Conservation (phyloP, 352 stramenopile species). For the Phytophthora sansomeana region DNA sequence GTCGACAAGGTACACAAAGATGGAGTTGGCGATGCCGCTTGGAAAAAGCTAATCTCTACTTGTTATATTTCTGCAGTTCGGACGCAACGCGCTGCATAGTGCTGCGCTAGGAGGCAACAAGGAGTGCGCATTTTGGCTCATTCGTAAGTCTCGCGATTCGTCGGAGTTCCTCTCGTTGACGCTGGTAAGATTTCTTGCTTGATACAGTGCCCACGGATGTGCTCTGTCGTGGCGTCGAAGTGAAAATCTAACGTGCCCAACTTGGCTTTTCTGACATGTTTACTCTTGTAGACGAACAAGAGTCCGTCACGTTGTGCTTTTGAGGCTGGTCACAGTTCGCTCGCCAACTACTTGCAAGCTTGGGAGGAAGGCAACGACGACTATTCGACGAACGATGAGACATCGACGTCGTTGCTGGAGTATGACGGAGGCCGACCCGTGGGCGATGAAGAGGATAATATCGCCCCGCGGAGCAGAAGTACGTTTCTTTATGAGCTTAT, state of each 20-base stretch:
- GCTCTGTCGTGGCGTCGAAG: slow-evolving; percentile 16
- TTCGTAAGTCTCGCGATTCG: slow-evolving; percentile 71
- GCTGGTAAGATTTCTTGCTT: slow-evolving; percentile 46
- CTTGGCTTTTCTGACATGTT: slow-evolving; percentile 16
- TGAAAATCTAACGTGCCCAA: neutral
- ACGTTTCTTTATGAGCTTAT: slow-evolving; percentile 5
- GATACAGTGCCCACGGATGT: slow-evolving; percentile 8
- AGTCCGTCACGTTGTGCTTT: slow-evolving; percentile 89
- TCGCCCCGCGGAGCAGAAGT: slow-evolving; percentile 60
- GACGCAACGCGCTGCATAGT: slow-evolving; percentile 84
- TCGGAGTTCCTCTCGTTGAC: slow-evolving; percentile 80
- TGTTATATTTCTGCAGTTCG: slow-evolving; percentile 59
- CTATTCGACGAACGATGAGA: slow-evolving; percentile 79
- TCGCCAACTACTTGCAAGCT: slow-evolving; percentile 79
- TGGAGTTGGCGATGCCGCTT: neutral
- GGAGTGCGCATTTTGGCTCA: slow-evolving; percentile 85
- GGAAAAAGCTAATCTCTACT: neutral
- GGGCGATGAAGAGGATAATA: slow-evolving; percentile 57
- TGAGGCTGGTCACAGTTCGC: slow-evolving; percentile 81
- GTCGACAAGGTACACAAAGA: slow-evolving; percentile 69
- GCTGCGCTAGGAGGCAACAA: slow-evolving; percentile 82
- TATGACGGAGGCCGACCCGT: slow-evolving; percentile 28
- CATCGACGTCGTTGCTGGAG: slow-evolving; percentile 39
- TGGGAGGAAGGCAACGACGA: slow-evolving; percentile 92
- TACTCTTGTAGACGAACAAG: slow-evolving; percentile 76